Percentiles rank a stretch among this genome's conserved stretches.
phyloP scores from a whole-genome alignment of 768 basidiomycete species.

The Chalciporus pseudorubinellus region DNA sequence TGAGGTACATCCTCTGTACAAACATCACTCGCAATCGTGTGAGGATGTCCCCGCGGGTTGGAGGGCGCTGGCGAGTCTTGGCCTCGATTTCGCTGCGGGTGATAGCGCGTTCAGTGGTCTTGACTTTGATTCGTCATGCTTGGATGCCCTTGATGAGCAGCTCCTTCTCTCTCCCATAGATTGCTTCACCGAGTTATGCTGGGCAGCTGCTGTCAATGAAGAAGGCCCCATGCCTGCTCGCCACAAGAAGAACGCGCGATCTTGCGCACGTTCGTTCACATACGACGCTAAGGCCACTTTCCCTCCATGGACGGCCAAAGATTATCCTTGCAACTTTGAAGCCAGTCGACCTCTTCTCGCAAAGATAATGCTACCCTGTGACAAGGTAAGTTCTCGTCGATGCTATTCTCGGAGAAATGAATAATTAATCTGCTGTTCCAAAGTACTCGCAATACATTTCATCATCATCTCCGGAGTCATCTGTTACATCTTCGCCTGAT shows the following conservation, averaged over 20 bases:
- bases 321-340: constrained; percentile 9
- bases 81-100: constrained; percentile 12
- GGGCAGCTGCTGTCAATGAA: constrained; percentile 35
- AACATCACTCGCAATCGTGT: not conserved
- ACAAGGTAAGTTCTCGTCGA: constrained; percentile 6
- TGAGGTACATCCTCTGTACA: constrained; percentile 10
- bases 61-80: constrained; percentile 1
- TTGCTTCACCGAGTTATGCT: constrained; percentile 42
- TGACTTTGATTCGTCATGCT: constrained; percentile 36
- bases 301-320: not conserved
- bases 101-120: constrained; percentile 32
- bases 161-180: constrained; percentile 38
- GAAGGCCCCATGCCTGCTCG: constrained; percentile 11
- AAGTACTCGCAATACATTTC: constrained; percentile 10
- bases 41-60: constrained; percentile 4
- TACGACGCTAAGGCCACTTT: not conserved
- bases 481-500: constrained; percentile 6
- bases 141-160: constrained; percentile 39
- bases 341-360: constrained; percentile 16
- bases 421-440: not conserved
- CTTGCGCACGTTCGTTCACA: constrained; percentile 18
- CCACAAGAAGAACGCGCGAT: not conserved
- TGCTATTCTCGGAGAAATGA: not conserved
- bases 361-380: constrained; percentile 17
- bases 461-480: constrained; percentile 9